These are phyloP conservation scores for Odontarrhena argentea DNA, from an alignment of 345 rosid genomes.

Conservation along the genomic window DNA sequence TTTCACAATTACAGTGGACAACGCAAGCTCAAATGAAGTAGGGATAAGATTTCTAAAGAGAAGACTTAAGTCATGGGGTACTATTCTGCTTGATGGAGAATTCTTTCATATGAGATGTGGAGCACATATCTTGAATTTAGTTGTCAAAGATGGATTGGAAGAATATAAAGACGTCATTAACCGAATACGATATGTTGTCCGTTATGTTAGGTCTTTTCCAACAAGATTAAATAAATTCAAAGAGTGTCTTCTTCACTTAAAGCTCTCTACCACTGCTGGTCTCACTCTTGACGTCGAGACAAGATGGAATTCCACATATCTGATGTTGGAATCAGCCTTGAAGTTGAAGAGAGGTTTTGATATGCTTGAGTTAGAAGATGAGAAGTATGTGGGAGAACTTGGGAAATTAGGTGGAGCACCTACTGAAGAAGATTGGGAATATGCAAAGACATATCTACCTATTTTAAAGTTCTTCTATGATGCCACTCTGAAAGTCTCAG, in stretches of 20 bases:
- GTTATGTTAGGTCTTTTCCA: not conserved
- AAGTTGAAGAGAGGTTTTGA: not conserved
- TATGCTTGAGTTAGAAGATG: conserved; percentile 18
- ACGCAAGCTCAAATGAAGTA: conserved; percentile 30
- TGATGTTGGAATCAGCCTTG: conserved; percentile 1
- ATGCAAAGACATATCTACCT: not conserved
- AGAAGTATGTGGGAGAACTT: not conserved
- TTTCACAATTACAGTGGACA: conserved; percentile 20
- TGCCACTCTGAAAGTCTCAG: conserved; percentile 13
- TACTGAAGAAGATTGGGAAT: not conserved
- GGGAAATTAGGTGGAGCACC: not conserved
- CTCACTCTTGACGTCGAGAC: not conserved
- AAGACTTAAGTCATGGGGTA: conserved; percentile 6
- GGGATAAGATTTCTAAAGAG: conserved; percentile 9
- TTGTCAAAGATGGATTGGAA: no score
- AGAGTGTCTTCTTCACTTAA: not conserved
- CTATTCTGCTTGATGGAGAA: conserved; percentile 12
- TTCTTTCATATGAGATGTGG: conserved; percentile 21
- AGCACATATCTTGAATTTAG: not conserved
- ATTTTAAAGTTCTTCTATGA: conserved; percentile 19
- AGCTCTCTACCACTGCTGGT: not conserved
- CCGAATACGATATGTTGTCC: no score
- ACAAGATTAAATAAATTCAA: not conserved
- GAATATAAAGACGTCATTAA: no score
- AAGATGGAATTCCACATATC: not conserved